phyloP scores from a whole-genome alignment of 768 basidiomycete genomes.

The Paxillus rubicundulus region DNA sequence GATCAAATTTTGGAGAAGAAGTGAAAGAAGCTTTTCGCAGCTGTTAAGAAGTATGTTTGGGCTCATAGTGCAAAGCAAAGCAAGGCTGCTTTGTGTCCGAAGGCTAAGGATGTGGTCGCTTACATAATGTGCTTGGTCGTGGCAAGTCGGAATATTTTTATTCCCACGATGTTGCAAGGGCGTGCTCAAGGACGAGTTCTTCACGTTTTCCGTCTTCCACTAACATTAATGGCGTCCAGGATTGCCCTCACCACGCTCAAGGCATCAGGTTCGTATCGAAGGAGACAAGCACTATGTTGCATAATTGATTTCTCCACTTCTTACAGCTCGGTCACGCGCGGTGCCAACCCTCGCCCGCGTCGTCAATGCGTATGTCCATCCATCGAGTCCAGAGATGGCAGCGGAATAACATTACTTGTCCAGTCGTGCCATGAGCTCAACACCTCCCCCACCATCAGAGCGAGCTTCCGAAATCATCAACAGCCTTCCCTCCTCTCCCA shows the following conservation, averaged over 20 bases:
- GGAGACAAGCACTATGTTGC: neutral
- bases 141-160: slow-evolving; percentile 29
- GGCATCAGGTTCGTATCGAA: slow-evolving; percentile 48
- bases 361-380: slow-evolving; percentile 44
- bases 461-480: slow-evolving; percentile 90
- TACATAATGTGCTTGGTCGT: slow-evolving; percentile 24
- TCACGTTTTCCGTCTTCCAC: slow-evolving; percentile 7
- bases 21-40: too few species aligned
- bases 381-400: slow-evolving; percentile 2
- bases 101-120: too few species aligned
- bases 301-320: neutral
- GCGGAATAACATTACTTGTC: slow-evolving; percentile 9
- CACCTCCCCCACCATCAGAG: slow-evolving; percentile 73
- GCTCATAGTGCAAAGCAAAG: too few species aligned
- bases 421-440: slow-evolving; percentile 68
- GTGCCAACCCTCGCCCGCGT: slow-evolving; percentile 46
- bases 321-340: slow-evolving; percentile 54
- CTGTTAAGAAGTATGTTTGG: too few species aligned
- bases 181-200: slow-evolving; percentile 2
- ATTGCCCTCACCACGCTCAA: slow-evolving; percentile 64
- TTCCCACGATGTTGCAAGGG: slow-evolving; percentile 29
- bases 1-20: too few species aligned
- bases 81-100: too few species aligned
- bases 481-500: slow-evolving; percentile 78
- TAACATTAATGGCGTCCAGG: slow-evolving; percentile 59